Evolutionary conservation across 2,329 filamentous ascomycete genomes (phyloP).

Genomic region (Fusarium continuum): DNA sequence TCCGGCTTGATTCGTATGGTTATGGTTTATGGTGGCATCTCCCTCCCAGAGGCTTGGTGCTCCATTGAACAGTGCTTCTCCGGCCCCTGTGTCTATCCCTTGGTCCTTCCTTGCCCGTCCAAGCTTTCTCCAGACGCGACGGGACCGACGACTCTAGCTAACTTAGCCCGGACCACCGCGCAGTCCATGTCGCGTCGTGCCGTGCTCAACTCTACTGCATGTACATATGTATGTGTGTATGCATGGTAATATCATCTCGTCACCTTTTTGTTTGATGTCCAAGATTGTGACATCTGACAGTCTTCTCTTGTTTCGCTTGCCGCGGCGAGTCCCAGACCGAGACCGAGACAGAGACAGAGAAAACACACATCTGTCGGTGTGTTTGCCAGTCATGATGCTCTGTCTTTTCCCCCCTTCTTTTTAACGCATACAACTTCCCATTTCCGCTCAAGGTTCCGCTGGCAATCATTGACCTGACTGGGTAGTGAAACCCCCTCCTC

Average conservation of each 20-base stretch:
- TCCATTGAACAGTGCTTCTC: constrained; percentile 9
- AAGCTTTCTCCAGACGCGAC: constrained; percentile 35
- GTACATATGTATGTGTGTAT: not conserved
- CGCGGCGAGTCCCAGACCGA: constrained; percentile 28
- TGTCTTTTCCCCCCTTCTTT: too few relatives aligned
- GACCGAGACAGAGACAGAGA: constrained; percentile 25
- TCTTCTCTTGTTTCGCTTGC: constrained; percentile 23
- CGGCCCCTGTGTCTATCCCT: constrained; percentile 27
- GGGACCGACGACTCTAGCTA: constrained; percentile 13
- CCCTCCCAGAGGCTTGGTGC: constrained; percentile 19
- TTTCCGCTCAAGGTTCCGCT: constrained; percentile 20
- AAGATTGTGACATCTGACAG: constrained; percentile 29
- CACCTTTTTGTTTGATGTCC: constrained; percentile 17
- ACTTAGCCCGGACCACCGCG: constrained; percentile 23
- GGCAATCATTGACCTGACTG: constrained; percentile 15
- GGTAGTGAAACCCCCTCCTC: constrained; percentile 15
- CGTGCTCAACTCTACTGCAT: constrained; percentile 16
- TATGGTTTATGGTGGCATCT: constrained; percentile 21
- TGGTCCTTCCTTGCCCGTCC: constrained; percentile 23
- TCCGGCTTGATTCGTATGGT: constrained; percentile 15
- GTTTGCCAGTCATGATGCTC: constrained; percentile 20
- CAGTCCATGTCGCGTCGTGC: constrained; percentile 34
- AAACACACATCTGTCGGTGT: constrained; percentile 21
- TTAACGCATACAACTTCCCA: constrained; percentile 27
- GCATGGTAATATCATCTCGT: constrained; percentile 12